A percentile compares a stretch with the other conserved stretches of the same genome.
phyloP scores from a whole-genome alignment of 495 filamentous ascomycete genomes.

The Penicillium simplicissimum region DNA sequence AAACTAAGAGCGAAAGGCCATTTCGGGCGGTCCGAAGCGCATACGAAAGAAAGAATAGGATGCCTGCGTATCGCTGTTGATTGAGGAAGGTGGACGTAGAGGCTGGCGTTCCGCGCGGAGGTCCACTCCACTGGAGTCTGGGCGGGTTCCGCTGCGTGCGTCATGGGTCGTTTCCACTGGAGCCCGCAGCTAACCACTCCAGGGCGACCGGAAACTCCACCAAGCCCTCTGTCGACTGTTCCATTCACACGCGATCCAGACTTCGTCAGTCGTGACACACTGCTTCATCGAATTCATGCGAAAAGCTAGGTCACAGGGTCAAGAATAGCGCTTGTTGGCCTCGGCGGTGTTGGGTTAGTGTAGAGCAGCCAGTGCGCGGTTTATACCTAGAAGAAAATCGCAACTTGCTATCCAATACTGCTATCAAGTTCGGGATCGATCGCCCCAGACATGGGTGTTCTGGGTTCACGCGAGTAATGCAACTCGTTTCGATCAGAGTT shows the following conservation, averaged over 20 bases:
- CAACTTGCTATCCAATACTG: conserved; percentile 42
- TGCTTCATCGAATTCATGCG: conserved; percentile 29
- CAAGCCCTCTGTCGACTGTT: conserved; percentile 23
- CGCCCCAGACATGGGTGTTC: conserved; percentile 49
- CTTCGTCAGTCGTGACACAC: conserved; percentile 33
- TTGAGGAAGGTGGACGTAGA: background rate
- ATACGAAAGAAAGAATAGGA: background rate
- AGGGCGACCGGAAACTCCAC: no score
- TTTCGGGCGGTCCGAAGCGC: background rate
- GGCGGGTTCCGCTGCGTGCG: conserved; percentile 1
- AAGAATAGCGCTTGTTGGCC: conserved; percentile 28
- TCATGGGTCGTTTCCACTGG: background rate
- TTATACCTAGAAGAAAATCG: conserved; percentile 30
- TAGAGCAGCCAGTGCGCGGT: background rate
- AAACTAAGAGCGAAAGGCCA: background rate
- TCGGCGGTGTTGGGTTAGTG: conserved; percentile 38
- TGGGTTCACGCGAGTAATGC: conserved; percentile 48
- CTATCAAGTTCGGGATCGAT: conserved; percentile 34
- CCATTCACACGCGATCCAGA: conserved; percentile 37
- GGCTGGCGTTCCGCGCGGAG: conserved; percentile 5
- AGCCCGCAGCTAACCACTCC: no score
- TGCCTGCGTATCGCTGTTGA: conserved; percentile 15
- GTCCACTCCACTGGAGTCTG: no score
- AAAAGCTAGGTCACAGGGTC: conserved; percentile 27
- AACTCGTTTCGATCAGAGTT: conserved; percentile 41